Evolutionary conservation across 23 red algal species (phyloP).

Genomic region (Gracilariopsis chorda): DNA sequence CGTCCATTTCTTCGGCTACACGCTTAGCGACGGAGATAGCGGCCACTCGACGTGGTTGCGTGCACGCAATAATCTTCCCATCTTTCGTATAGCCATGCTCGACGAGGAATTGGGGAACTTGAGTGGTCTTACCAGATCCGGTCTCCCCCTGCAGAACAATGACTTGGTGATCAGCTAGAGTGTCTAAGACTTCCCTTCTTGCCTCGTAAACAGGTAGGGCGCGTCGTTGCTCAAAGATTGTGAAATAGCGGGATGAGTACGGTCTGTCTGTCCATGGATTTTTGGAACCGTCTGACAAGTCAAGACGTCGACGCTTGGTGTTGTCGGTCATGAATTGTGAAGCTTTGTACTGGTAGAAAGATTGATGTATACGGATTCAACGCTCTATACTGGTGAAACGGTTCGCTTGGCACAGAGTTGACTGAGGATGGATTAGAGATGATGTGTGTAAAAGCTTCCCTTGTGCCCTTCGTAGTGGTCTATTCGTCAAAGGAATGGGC

Average conservation of each 20-base stretch:
- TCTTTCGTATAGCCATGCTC: constrained; percentile 69
- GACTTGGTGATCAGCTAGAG: constrained; percentile 50
- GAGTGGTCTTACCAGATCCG: constrained; percentile 97
- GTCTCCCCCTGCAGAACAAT: constrained; percentile 94
- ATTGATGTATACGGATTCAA: no score
- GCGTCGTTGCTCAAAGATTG: constrained; percentile 59
- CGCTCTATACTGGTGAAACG: no score
- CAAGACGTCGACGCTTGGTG: neutral
- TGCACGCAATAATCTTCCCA: constrained; percentile 76
- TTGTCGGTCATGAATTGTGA: constrained; percentile 1
- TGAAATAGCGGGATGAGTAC: constrained; percentile 53
- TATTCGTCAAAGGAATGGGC: no score
- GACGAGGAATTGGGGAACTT: constrained; percentile 90
- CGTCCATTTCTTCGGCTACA: constrained; percentile 95
- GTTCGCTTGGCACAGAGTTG: no score
- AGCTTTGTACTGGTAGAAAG: no score
- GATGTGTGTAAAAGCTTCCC: no score
- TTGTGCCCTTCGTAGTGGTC: no score
- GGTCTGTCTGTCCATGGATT: constrained; percentile 34
- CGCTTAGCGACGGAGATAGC: constrained; percentile 93
- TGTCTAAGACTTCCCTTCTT: constrained; percentile 43
- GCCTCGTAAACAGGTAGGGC: constrained; percentile 75
- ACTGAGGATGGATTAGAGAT: no score
- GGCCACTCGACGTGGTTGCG: constrained; percentile 94
- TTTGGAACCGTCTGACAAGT: neutral